Conservation (phyloP, 2,329 filamentous ascomycete genomes). For the Colletotrichum tropicale region DNA sequence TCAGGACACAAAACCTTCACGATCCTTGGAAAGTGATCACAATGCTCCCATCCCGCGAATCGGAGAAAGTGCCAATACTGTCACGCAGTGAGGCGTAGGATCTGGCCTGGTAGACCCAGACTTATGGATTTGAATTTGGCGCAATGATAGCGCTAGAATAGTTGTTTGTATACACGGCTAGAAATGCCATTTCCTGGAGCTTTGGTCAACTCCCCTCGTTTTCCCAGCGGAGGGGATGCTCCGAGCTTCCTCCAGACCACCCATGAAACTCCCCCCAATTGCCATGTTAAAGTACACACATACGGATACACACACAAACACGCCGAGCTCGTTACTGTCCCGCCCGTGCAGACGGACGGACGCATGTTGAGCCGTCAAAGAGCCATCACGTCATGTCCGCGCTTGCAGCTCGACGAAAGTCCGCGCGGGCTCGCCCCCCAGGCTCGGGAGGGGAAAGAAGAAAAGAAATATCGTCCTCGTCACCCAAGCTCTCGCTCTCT, state of each 20-base stretch:
- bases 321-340: not conserved
- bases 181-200: not conserved
- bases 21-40: not conserved
- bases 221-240: not conserved
- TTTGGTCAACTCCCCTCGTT: not conserved
- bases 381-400: not conserved
- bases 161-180: not conserved
- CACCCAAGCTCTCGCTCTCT: not conserved
- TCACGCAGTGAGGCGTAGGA: not conserved
- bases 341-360: not conserved
- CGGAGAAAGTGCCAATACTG: not conserved
- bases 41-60: not conserved
- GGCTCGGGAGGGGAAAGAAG: not conserved
- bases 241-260: not conserved
- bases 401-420: not conserved
- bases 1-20: not conserved
- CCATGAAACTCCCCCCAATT: conserved; percentile 9
- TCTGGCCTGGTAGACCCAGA: not conserved
- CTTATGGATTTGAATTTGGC: not conserved
- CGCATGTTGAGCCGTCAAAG: not conserved
- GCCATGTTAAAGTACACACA: conserved; percentile 13
- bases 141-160: not conserved
- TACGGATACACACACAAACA: not conserved
- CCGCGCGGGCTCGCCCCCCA: not conserved
- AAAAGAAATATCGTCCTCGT: not conserved